phyloP scores from a whole-genome alignment of 441 rosid genomes.

The Isatis lusitanica region DNA sequence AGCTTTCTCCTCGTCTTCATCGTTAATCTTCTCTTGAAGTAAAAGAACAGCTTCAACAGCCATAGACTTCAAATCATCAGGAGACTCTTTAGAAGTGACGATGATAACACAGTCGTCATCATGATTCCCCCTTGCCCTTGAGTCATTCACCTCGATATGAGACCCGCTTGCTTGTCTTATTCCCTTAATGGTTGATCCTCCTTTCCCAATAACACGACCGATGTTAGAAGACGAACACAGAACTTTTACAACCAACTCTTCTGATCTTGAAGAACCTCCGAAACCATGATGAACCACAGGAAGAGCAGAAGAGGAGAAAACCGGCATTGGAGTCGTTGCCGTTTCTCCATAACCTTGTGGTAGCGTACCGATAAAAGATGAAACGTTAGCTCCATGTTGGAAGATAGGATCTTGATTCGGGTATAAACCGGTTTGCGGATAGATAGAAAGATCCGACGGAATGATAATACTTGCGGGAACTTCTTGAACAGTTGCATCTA shows the following conservation, averaged over 20 bases:
- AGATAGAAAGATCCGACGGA: slow-evolving; percentile 83
- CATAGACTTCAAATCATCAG: slow-evolving; percentile 91
- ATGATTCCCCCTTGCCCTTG: slow-evolving; percentile 58
- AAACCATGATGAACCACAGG: slow-evolving; percentile 60
- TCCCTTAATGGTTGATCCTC: slow-evolving; percentile 83
- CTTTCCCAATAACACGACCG: slow-evolving; percentile 97
- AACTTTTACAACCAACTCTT: slow-evolving; percentile 67
- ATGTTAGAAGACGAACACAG: slow-evolving; percentile 80
- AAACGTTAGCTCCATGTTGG: slow-evolving; percentile 59
- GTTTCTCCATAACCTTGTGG: slow-evolving; percentile 72
- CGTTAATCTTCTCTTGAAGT: slow-evolving; percentile 88
- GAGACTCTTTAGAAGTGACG: slow-evolving; percentile 74
- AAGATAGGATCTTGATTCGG: slow-evolving; percentile 59
- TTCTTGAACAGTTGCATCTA: slow-evolving; percentile 71
- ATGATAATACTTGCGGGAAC: slow-evolving; percentile 76
- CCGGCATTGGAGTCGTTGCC: slow-evolving; percentile 62
- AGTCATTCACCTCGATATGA: slow-evolving; percentile 80
- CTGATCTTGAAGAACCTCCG: slow-evolving; percentile 54
- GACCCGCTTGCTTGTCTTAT: slow-evolving; percentile 95
- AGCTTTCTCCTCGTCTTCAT: slow-evolving; percentile 64
- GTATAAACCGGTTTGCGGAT: slow-evolving; percentile 72
- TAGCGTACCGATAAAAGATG: slow-evolving; percentile 62
- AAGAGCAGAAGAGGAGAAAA: slow-evolving; percentile 66
- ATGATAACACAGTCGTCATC: slow-evolving; percentile 72
- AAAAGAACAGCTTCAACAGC: slow-evolving; percentile 88